Evolutionary conservation across 75 land plant genomes (phyloP).

Genomic region (Isoetes taiwanensis): DNA sequence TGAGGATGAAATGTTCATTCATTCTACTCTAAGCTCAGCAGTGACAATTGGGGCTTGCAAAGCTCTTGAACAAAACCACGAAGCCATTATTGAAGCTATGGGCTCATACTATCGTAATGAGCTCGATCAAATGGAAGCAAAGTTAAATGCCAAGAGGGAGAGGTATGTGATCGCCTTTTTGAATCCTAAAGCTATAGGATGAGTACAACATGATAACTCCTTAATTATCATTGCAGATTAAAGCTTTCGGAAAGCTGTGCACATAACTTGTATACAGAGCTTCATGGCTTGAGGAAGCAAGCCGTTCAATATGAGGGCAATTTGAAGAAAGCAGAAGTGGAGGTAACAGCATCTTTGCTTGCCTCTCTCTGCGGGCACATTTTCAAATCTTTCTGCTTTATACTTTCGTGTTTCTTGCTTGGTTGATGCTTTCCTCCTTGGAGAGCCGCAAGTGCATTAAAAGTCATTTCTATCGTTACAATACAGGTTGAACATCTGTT

Average conservation of each 20-base stretch:
- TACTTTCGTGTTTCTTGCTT: neutral
- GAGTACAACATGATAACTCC: too few relatives aligned
- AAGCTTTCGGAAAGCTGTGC: neutral
- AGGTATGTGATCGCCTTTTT: too few relatives aligned
- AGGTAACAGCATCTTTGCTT: neutral
- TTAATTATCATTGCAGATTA: too few relatives aligned
- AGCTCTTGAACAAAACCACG: neutral
- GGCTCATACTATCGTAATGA: too few relatives aligned
- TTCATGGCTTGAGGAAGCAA: neutral
- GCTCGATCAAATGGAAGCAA: too few relatives aligned
- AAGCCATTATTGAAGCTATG: too few relatives aligned
- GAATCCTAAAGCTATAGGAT: too few relatives aligned
- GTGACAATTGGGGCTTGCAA: neutral
- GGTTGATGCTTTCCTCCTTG: neutral
- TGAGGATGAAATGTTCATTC: neutral
- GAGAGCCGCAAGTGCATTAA: too few relatives aligned
- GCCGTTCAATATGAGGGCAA: neutral
- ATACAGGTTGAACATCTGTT: neutral
- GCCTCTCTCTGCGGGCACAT: neutral
- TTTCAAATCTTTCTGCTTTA: neutral
- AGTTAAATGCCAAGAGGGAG: too few relatives aligned
- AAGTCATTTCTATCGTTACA: too few relatives aligned
- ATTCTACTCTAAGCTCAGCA: neutral
- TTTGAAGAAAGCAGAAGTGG: slow-evolving; percentile 4
- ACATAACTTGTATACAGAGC: neutral